These are phyloP conservation scores for Yamadazyma tumulicola DNA, from an alignment of 805 yeast genomes.

Conservation along the genomic window DNA sequence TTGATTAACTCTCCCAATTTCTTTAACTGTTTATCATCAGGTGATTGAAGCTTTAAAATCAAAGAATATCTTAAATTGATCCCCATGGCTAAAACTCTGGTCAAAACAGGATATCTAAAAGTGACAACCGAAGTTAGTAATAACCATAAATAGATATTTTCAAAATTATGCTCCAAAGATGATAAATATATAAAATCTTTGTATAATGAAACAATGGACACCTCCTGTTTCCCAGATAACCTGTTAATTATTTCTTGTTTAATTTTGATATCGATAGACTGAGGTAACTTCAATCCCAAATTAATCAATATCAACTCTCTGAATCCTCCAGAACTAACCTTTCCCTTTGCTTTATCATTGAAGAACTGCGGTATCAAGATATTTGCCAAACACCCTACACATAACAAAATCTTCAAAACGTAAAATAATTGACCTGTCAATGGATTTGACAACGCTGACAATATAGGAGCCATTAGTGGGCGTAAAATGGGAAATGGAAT, in stretches of 20 bases:
- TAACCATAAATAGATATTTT: slow-evolving; percentile 28
- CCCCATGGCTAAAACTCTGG: slow-evolving; percentile 19
- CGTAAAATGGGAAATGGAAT: no score
- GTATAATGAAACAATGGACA: slow-evolving; percentile 11
- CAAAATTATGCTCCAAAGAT: slow-evolving; percentile 29
- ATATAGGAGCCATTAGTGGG: no score
- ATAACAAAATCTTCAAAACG: slow-evolving; percentile 20
- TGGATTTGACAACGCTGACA: slow-evolving; percentile 19
- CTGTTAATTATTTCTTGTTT: slow-evolving; percentile 14
- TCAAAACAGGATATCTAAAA: slow-evolving; percentile 17
- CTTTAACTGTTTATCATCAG: slow-evolving; percentile 17
- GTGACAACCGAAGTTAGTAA: slow-evolving; percentile 26
- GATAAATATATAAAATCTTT: slow-evolving; percentile 26
- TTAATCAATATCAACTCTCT: slow-evolving; percentile 23
- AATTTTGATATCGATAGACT: slow-evolving; percentile 13
- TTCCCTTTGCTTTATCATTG: background rate
- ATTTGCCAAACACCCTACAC: slow-evolving; percentile 17
- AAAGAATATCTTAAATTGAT: slow-evolving; percentile 24
- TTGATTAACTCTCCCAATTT: slow-evolving; percentile 24
- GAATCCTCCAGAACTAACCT: slow-evolving; percentile 5
- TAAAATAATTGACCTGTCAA: slow-evolving; percentile 20
- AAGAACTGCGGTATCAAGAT: slow-evolving; percentile 15
- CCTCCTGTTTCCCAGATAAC: slow-evolving; percentile 10
- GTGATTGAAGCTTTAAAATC: slow-evolving; percentile 27
- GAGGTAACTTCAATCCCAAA: slow-evolving; percentile 29